Evolutionary conservation across 495 filamentous ascomycete genomes (phyloP), one percentile per base, ranked within the genome.

Genomic region (Patellaria atrata): DNA sequence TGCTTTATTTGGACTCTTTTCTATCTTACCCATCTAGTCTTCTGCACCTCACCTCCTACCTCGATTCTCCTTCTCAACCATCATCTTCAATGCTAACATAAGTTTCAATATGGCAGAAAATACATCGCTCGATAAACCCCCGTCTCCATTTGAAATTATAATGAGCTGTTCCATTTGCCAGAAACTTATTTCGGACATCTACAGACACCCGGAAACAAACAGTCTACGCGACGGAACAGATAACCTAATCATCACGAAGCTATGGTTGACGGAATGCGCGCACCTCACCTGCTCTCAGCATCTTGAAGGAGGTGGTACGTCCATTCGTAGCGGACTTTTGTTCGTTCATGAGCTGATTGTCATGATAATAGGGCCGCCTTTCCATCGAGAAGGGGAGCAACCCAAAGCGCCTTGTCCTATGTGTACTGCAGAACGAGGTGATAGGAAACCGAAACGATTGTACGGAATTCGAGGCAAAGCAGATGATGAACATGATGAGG

Each of bases 251-350:
- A 51, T 60, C 27, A 58, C 59, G 1, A 59, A 52, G 27, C 36
- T 65, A 5, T 66, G 51, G 50, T 52, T 66, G 7, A 52, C 59
- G 9, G 52, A 54, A 27, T 66, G 63, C 38, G 52, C 49, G 15
- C 63, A 66, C 44, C 40, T 65, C 25, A 51, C 49, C 7, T 66
- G 63, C 37, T 46, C 28, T 27, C 57, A 59, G 45, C 62, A 66
- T 43, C 46, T 66, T 13, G 50, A 54, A 34, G 52, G 54, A 13
- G 59, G 59, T 21, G 62, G 63, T 65, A 37, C 39, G 47, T 29
- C 18, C 27, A 17, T 6, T 1, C 12, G 13, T 9, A 14, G 15
- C 14, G 13, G 8, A 13, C n/a, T 6, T 30, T 30, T 5, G 22
- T 10, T 11, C 12, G 12, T 10, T 17, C 9, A 17, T 25, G 36